Percentiles rank a stretch among this genome's conserved stretches.
phyloP scores from a whole-genome alignment of 371 early-diverging fungal genomes.

The Catenaria anguillulae region DNA sequence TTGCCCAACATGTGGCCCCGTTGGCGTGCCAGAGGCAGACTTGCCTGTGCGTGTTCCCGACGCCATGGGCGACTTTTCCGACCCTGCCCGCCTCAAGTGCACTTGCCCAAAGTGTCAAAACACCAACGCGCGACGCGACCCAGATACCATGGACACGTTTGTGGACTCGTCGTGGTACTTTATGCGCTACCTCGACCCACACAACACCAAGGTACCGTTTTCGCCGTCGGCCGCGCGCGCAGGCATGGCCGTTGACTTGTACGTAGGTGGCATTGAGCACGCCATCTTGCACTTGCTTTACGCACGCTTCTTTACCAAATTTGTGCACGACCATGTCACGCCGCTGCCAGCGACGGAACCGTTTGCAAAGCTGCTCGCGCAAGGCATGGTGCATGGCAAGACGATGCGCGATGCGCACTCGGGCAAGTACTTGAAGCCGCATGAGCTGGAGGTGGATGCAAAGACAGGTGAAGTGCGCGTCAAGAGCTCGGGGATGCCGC shows the following conservation, averaged over 20 bases:
- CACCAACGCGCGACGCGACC: slow-evolving; percentile 49
- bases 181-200: slow-evolving; percentile 63
- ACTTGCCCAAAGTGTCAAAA: not conserved
- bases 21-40: slow-evolving; percentile 69
- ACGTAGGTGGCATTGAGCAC: slow-evolving; percentile 90
- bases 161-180: slow-evolving; percentile 94
- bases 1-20: slow-evolving; percentile 62
- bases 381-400: slow-evolving; percentile 87
- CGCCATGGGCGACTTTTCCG: slow-evolving; percentile 38
- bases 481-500: slow-evolving; percentile 41
- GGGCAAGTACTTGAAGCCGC: slow-evolving; percentile 61
- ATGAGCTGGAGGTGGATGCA: slow-evolving; percentile 24
- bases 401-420: slow-evolving; percentile 63
- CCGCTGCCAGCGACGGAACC: slow-evolving; percentile 47
- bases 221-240: slow-evolving; percentile 32
- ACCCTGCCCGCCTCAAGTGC: slow-evolving; percentile 53
- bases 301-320: slow-evolving; percentile 78
- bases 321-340: slow-evolving; percentile 35
- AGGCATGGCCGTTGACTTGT: slow-evolving; percentile 72
- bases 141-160: slow-evolving; percentile 93
- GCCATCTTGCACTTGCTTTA: slow-evolving; percentile 87
- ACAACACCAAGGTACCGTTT: slow-evolving; percentile 51
- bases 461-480: not conserved
- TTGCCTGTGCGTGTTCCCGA: slow-evolving; percentile 62
- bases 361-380: slow-evolving; percentile 66